Base-by-base conservation (phyloP, 768 basidiomycete genomes). In the Boletus sp. region DNA sequence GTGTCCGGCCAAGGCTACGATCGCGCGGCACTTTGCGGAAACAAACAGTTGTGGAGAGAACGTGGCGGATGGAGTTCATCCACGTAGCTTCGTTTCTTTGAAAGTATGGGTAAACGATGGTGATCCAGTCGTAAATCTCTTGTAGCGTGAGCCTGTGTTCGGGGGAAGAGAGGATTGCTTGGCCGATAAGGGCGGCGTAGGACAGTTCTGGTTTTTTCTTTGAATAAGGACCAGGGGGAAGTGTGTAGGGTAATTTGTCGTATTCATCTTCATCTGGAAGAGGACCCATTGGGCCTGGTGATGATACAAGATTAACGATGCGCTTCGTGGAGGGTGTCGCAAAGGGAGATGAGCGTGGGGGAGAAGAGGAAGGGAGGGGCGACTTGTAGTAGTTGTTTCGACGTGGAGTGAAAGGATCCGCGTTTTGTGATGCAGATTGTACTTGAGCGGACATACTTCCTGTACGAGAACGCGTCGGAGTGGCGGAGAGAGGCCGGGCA, bases 51-150 rank as follows among this genome's bases (percentile, higher is more conserved):
- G 94, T 92, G 59, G 90, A 93, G 25, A 98, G 79, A 45, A 95
- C 94, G 71, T 98, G 95, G n/a, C 96, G 83, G 55, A 98, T 93
- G 51, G 93, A 95, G 71, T 97, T 97, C 84, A 95, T 94, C 96
- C 96, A 98, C 7, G 93, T 96, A 4, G 88, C 83, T 64, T 98
- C 94, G 21, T 88, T 88, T 54, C 90, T 87, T 71, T 93, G 92
- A 75, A 92, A 99, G 67, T 87, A 85, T 7, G 97, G 95, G 72
- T 93, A 95, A 9, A 91, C 90, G 39, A 88, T 90, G 43, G 91
- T 92, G 64, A 99, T 95, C 82, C 84, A 99, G 67, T 91, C 87
- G 66, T 98, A 98, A 59, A 99, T 97, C 69, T 98, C 93, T 68
- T 95, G 90, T 25, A 98, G 78, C 2, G 93, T 93, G 48, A 98